Conservation (phyloP, 805 yeast species). For the Myxozyma vanderwaltii region DNA sequence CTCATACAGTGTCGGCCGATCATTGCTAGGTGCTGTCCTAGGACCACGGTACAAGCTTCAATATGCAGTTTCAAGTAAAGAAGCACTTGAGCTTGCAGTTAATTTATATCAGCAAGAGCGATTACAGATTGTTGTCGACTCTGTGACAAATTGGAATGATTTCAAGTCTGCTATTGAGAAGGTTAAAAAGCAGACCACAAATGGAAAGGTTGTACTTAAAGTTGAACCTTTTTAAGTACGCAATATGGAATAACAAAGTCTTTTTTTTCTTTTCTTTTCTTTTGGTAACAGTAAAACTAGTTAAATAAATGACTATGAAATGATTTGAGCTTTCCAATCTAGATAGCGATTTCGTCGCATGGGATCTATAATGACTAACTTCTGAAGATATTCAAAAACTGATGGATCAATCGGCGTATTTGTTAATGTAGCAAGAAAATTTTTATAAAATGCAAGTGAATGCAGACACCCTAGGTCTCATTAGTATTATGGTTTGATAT, state of each 20-base stretch:
- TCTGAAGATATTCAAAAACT: slow-evolving; percentile 44
- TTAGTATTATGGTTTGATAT: background rate
- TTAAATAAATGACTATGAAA: background rate
- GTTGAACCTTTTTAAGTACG: slow-evolving; percentile 31
- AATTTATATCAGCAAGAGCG: slow-evolving; percentile 52
- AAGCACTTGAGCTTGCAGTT: slow-evolving; percentile 48
- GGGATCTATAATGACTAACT: slow-evolving; percentile 61
- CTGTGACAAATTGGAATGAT: slow-evolving; percentile 53
- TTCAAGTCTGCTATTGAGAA: slow-evolving; percentile 54
- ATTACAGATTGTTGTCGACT: slow-evolving; percentile 55
- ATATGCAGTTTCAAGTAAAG: slow-evolving; percentile 27
- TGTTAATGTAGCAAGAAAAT: slow-evolving; percentile 37
- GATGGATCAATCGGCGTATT: slow-evolving; percentile 28
- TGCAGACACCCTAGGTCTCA: slow-evolving; percentile 61
- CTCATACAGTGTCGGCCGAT: slow-evolving; percentile 32
- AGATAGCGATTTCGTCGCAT: slow-evolving; percentile 61
- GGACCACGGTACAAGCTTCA: slow-evolving; percentile 39
- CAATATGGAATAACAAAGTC: background rate
- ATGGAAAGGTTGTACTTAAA: slow-evolving; percentile 66
- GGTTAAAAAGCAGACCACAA: slow-evolving; percentile 52
- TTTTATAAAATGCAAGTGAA: slow-evolving; percentile 51
- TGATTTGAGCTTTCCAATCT: slow-evolving; percentile 16
- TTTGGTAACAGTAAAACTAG: background rate
- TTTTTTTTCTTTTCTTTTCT: background rate
- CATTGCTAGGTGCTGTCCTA: slow-evolving; percentile 37